Evolutionary conservation across 257 asterid species (phyloP), one percentile per base, ranked within the genome.

Genomic region (Salvia miltiorrhiza): DNA sequence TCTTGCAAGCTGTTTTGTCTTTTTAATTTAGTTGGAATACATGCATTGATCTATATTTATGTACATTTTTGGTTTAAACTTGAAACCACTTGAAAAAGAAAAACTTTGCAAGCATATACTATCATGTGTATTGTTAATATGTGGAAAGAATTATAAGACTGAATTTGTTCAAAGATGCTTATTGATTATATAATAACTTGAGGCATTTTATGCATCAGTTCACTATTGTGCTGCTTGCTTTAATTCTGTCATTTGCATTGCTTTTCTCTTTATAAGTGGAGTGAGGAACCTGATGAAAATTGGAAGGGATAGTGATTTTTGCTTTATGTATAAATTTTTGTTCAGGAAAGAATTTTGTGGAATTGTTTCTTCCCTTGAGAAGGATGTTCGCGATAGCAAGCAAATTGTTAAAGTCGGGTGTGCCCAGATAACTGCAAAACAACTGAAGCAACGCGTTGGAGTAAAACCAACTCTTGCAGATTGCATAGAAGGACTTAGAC

Each of bases 401-500:
- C 95, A 85, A 30, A 84, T 82, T 17, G 60, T 66, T 4, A 80
- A 80, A 74, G 79, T 69, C 12, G 87, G 93, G 47, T 80, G 91
- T 4, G 37, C 83, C 33, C 77, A 60, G 57, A 50, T 39, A 49
- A 77, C 81, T 47, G 64, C 74, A 47, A 88, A 86, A 79, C 96
- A 85, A 72, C 70, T 83, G 79, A 88, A 87, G 57, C 95, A 72
- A 65, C 85, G 71, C 7, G 45, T 88, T 53, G 96, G 98, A 64
- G 9, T 80, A 44, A 90, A 93, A 67, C 98, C 97, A 40, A 88
- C 84, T 53, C 67, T 86, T 68, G 86, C 79, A 56, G 77, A 82
- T 73, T 90, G 95, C 72, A 82, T 90, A 54, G 88, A 85, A 21
- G 97, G 95, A 37, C 89, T 93, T 43, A 74, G 71, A 52, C 79